These are phyloP conservation scores for Phytophthora tubulina DNA, from an alignment of 352 stramenopile species.

Conservation along the genomic window DNA sequence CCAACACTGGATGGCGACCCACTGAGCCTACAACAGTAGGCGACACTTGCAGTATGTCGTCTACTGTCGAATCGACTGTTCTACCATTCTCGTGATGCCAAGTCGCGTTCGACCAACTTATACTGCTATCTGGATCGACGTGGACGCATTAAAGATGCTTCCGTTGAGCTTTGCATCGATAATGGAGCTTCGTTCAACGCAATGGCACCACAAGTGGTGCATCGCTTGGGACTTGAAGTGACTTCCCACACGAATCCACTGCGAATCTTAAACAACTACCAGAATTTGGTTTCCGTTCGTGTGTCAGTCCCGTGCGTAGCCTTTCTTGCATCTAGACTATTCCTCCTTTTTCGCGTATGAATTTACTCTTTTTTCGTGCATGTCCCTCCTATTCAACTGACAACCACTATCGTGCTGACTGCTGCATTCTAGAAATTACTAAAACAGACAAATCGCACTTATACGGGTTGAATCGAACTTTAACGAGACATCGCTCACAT, in stretches of 20 bases:
- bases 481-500: too few species aligned
- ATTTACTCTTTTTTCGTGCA: too few species aligned
- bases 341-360: too few species aligned
- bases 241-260: background rate
- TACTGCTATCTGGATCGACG: background rate
- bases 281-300: too few species aligned
- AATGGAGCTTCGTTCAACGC: background rate
- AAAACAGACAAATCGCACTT: too few species aligned
- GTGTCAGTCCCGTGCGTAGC: too few species aligned
- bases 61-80: background rate
- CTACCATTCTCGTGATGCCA: background rate
- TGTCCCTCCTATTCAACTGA: too few species aligned
- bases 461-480: too few species aligned
- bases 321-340: too few species aligned
- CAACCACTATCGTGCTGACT: too few species aligned
- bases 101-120: background rate
- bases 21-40: background rate
- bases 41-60: slow-evolving; percentile 1
- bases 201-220: background rate
- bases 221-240: background rate
- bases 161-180: background rate
- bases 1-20: background rate
- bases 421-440: too few species aligned
- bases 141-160: background rate
- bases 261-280: background rate